Evolutionary conservation across 129 eudicot genomes (phyloP).

Genomic region (Sambucus nigra): DNA sequence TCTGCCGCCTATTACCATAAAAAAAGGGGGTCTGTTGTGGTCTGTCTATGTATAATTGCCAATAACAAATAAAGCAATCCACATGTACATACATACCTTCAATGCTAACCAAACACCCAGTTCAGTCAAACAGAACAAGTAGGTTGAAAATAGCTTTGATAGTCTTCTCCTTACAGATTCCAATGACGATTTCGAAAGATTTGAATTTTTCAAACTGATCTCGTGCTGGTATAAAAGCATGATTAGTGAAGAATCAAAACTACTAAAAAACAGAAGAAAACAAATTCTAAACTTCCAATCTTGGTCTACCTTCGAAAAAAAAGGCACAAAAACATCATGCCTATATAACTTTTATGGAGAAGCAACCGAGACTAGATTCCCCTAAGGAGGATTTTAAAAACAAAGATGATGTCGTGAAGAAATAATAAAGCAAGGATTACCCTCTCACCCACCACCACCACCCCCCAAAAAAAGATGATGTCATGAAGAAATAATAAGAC

Average conservation of each 20-base stretch:
- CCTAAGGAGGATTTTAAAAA: no score
- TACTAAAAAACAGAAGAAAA: neutral
- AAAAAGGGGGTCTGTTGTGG: neutral
- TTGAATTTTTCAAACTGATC: constrained; percentile 9
- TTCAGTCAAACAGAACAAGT: constrained; percentile 43
- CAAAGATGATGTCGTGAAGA: no score
- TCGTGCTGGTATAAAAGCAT: constrained; percentile 30
- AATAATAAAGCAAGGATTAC: no score
- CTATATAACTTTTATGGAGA: no score
- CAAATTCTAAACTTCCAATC: neutral
- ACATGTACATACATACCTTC: constrained; percentile 39
- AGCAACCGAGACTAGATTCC: no score
- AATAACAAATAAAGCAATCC: neutral
- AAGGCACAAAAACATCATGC: neutral
- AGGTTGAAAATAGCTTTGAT: constrained; percentile 21
- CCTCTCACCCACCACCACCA: no score
- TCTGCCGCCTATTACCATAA: constrained; percentile 64
- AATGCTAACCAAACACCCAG: constrained; percentile 68
- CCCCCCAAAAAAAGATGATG: no score
- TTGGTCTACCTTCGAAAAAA: neutral
- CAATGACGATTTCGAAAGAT: constrained; percentile 24
- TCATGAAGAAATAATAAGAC: no score
- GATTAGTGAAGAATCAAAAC: neutral
- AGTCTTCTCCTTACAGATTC: constrained; percentile 37
- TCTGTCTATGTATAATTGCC: neutral